These are phyloP conservation scores for Plasmopara muralis DNA, from an alignment of 352 stramenopile genomes.

Conservation along the genomic window DNA sequence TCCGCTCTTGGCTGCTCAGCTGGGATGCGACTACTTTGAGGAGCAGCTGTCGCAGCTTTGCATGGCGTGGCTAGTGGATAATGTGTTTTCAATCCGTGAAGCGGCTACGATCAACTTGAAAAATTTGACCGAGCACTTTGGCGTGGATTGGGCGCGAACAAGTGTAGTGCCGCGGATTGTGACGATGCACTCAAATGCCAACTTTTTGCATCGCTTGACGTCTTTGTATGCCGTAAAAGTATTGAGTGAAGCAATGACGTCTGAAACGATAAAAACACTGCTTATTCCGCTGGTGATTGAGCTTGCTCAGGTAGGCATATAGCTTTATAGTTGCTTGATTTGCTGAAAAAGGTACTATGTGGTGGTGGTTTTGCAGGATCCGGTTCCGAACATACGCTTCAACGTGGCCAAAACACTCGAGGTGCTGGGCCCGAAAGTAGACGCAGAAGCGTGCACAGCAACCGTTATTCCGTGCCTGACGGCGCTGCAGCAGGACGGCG, in stretches of 20 bases:
- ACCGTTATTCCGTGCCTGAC: conserved; percentile 84
- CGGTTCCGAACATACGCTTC: conserved; percentile 98
- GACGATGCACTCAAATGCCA: conserved; percentile 90
- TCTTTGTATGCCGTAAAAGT: conserved; percentile 86
- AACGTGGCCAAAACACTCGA: conserved; percentile 97
- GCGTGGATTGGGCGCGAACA: conserved; percentile 91
- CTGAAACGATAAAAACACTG: conserved; percentile 73
- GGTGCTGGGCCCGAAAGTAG: conserved; percentile 74
- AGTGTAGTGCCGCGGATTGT: conserved; percentile 93
- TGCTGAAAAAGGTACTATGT: neutral
- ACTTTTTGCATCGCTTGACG: conserved; percentile 93
- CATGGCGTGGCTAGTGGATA: conserved; percentile 95
- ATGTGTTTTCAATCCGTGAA: conserved; percentile 95
- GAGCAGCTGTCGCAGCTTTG: conserved; percentile 93
- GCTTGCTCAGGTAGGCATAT: conserved; percentile 72
- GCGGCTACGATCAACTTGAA: conserved; percentile 95
- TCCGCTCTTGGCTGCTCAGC: conserved; percentile 92
- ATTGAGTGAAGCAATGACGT: conserved; percentile 64
- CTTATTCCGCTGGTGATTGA: conserved; percentile 90
- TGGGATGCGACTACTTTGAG: conserved; percentile 95
- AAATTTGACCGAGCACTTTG: conserved; percentile 92
- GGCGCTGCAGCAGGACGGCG: conserved; percentile 83
- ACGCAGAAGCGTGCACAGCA: conserved; percentile 42
- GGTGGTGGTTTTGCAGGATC: conserved; percentile 44
- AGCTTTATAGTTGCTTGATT: neutral